Percentiles rank a stretch among this genome's conserved stretches.
phyloP scores from a whole-genome alignment of 2,329 filamentous ascomycete species.

The Hymenoscyphus linearis region DNA sequence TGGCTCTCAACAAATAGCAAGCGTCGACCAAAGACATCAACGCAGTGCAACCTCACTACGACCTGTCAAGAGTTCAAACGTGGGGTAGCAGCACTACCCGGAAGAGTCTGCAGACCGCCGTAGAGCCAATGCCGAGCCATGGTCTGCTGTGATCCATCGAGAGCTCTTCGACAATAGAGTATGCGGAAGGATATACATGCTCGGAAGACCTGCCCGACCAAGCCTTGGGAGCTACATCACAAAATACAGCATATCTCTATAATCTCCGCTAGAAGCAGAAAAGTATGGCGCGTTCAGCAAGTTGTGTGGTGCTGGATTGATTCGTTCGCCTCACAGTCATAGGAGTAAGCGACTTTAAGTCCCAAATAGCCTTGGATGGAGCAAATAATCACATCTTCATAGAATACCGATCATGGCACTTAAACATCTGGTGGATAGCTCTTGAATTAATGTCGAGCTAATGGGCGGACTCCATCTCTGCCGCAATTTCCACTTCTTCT shows the following conservation, averaged over 20 bases:
- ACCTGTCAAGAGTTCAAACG: conserved; percentile 1
- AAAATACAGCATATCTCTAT: too few species aligned
- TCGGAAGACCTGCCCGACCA: not conserved
- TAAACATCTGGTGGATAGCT: not conserved
- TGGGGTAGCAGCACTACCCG: conserved; percentile 3
- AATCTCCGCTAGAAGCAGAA: too few species aligned
- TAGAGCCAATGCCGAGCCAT: not conserved
- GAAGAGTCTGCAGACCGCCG: conserved; percentile 3
- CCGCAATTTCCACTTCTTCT: not conserved
- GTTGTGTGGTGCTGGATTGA: too few species aligned
- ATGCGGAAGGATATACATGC: not conserved
- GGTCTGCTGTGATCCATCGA: not conserved
- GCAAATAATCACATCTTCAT: too few species aligned
- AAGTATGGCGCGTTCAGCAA: too few species aligned
- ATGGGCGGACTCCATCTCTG: not conserved
- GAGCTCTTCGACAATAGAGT: not conserved
- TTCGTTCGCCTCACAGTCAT: too few species aligned
- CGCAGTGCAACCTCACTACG: conserved; percentile 5
- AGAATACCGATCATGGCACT: not conserved
- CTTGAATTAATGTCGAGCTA: not conserved
- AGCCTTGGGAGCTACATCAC: not conserved
- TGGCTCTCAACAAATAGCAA: conserved; percentile 3
- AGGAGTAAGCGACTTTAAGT: too few species aligned
- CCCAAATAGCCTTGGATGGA: too few species aligned
- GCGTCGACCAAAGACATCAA: not conserved